A percentile compares a stretch with the other conserved stretches of the same genome.
Evolutionary conservation across 2,329 filamentous ascomycete species (phyloP).

Genomic region (Claviceps monticola): DNA sequence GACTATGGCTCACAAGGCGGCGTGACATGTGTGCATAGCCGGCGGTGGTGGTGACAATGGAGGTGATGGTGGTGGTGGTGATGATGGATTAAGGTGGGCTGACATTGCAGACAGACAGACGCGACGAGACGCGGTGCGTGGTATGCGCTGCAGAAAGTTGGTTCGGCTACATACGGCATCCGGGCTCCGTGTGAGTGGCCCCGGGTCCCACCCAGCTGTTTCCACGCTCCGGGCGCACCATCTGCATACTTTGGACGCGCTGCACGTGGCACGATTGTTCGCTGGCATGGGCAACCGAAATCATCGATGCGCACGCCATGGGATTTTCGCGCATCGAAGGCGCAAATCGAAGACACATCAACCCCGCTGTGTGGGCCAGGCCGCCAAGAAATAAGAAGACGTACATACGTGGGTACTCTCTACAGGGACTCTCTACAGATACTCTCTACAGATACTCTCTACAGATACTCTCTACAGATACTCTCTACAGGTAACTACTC

Average conservation of each 20-base stretch:
- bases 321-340: not conserved
- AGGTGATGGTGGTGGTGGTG: no score
- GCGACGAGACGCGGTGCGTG: conserved; percentile 1
- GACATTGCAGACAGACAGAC: not conserved
- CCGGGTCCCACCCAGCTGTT: not conserved
- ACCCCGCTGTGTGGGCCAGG: not conserved
- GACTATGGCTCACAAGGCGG: conserved; percentile 17
- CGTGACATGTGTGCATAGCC: conserved; percentile 17
- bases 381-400: not conserved
- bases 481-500: no score
- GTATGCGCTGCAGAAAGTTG: not conserved
- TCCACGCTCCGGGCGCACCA: not conserved
- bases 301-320: not conserved
- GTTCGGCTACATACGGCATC: not conserved
- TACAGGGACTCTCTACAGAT: no score
- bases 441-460: no score
- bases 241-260: not conserved
- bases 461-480: no score
- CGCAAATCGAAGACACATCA: not conserved
- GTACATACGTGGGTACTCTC: no score
- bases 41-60: not conserved
- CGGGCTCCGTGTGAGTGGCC: not conserved
- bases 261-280: conserved; percentile 1
- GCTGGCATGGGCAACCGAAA: not conserved
- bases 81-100: no score